phyloP scores from a whole-genome alignment of 306 rosid genomes.

The Erythrophleum fordii region DNA sequence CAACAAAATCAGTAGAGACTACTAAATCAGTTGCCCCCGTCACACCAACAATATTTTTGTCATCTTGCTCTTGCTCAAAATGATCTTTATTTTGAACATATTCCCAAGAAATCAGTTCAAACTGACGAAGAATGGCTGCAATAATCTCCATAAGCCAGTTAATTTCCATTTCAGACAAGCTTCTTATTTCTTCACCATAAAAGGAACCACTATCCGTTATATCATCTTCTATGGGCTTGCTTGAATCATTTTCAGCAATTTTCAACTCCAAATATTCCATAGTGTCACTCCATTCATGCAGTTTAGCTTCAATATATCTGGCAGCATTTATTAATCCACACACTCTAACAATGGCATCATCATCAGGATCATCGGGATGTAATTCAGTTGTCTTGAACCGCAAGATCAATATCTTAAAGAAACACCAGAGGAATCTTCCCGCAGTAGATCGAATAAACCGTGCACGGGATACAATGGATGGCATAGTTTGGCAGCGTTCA shows the following conservation, averaged over 20 bases:
- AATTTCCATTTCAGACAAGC: slow-evolving; percentile 70
- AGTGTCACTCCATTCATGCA: slow-evolving; percentile 72
- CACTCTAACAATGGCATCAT: slow-evolving; percentile 45
- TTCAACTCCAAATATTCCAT: slow-evolving; percentile 74
- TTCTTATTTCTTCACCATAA: slow-evolving; percentile 62
- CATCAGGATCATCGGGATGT: slow-evolving; percentile 43
- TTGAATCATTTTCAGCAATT: slow-evolving; percentile 59
- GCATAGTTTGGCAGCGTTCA: slow-evolving; percentile 67
- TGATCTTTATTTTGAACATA: slow-evolving; percentile 53
- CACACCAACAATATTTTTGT: slow-evolving; percentile 26
- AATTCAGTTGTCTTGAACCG: slow-evolving; percentile 57
- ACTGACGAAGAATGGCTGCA: slow-evolving; percentile 62
- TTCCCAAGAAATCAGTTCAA: slow-evolving; percentile 65
- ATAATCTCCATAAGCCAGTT: slow-evolving; percentile 80
- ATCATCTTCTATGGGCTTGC: slow-evolving; percentile 39
- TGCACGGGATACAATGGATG: slow-evolving; percentile 48
- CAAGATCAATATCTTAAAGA: slow-evolving; percentile 61
- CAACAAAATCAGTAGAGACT: slow-evolving; percentile 54
- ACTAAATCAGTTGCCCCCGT: slow-evolving; percentile 44
- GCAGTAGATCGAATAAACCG: slow-evolving; percentile 69
- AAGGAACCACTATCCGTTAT: slow-evolving; percentile 43
- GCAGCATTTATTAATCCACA: slow-evolving; percentile 70
- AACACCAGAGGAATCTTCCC: slow-evolving; percentile 71
- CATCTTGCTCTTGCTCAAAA: slow-evolving; percentile 44
- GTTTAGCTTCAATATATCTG: slow-evolving; percentile 59